Evolutionary conservation across 1,284 basidiomycete species (phyloP).

Genomic region (Ganoderma leucocontextum): DNA sequence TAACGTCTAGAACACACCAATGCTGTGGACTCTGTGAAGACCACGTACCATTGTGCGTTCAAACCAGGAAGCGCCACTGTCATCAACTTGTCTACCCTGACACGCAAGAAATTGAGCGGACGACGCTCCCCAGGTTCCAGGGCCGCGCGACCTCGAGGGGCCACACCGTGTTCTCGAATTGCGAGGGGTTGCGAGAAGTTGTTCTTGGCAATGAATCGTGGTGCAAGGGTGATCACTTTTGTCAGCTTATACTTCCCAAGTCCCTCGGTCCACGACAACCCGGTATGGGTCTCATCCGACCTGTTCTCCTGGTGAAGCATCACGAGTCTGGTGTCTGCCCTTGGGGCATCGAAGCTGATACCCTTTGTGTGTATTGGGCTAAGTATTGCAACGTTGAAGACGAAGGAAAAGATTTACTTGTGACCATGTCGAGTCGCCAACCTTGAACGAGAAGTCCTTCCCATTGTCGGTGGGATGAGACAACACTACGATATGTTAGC

Average conservation of each 20-base stretch:
- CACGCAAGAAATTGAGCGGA: conserved; percentile 76
- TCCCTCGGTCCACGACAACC: conserved; percentile 93
- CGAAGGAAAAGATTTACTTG: conserved; percentile 58
- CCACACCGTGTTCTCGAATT: conserved; percentile 87
- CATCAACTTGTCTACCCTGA: conserved; percentile 75
- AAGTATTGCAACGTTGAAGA: conserved; percentile 12
- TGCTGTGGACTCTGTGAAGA: neutral
- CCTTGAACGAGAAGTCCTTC: conserved; percentile 85
- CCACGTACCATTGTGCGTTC: conserved; percentile 81
- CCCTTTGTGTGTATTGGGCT: conserved; percentile 50
- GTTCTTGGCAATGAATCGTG: conserved; percentile 93
- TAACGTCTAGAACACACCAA: neutral
- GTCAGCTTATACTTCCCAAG: conserved; percentile 96
- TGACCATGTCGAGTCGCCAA: conserved; percentile 94
- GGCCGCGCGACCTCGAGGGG: conserved; percentile 72
- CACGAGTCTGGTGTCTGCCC: conserved; percentile 88
- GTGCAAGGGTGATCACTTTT: conserved; percentile 93
- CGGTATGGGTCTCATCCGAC: conserved; percentile 86
- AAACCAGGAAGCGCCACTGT: conserved; percentile 88
- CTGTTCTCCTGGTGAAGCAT: conserved; percentile 74
- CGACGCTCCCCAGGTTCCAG: conserved; percentile 75
- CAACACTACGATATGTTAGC: conserved; percentile 66
- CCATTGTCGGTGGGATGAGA: conserved; percentile 87
- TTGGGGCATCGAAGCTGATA: conserved; percentile 91
- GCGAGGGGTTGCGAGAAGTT: conserved; percentile 74